Evolutionary conservation across 2,329 filamentous ascomycete species (phyloP).

Genomic region (Boeremia exigua): DNA sequence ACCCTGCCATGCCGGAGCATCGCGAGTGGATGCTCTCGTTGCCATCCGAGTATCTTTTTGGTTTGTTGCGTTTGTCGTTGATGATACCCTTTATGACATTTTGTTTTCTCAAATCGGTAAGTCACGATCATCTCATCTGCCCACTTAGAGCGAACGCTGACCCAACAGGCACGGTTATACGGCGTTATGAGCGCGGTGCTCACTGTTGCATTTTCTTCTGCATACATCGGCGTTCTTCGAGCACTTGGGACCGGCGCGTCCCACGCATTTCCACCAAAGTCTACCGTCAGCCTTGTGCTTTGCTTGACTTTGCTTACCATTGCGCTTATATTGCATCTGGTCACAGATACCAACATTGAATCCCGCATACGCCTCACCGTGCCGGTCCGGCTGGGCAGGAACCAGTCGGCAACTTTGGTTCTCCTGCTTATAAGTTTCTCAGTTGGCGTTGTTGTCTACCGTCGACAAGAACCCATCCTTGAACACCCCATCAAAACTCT

Average conservation of each 20-base stretch:
- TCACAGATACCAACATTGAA: slow-evolving; percentile 40
- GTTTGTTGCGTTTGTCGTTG: slow-evolving; percentile 45
- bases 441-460: slow-evolving; percentile 43
- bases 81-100: slow-evolving; percentile 48
- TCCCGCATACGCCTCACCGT: slow-evolving; percentile 36
- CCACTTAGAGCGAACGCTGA: slow-evolving; percentile 16
- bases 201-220: slow-evolving; percentile 42
- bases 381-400: slow-evolving; percentile 40
- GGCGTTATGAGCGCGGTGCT: slow-evolving; percentile 45
- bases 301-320: slow-evolving; percentile 41
- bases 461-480: slow-evolving; percentile 48
- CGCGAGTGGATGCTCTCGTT: slow-evolving; percentile 44
- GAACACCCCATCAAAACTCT: slow-evolving; percentile 64
- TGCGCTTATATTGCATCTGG: slow-evolving; percentile 37
- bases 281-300: slow-evolving; percentile 37
- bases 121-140: slow-evolving; percentile 8
- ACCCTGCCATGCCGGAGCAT: slow-evolving; percentile 41
- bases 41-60: slow-evolving; percentile 40
- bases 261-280: slow-evolving; percentile 43
- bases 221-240: slow-evolving; percentile 42
- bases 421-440: slow-evolving; percentile 50
- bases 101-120: slow-evolving; percentile 44
- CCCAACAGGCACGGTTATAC: slow-evolving; percentile 36
- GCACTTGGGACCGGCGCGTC: slow-evolving; percentile 42
- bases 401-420: slow-evolving; percentile 43